Base-by-base conservation (phyloP, 2,329 filamentous ascomycete genomes). In the Nothophoma quercina region DNA sequence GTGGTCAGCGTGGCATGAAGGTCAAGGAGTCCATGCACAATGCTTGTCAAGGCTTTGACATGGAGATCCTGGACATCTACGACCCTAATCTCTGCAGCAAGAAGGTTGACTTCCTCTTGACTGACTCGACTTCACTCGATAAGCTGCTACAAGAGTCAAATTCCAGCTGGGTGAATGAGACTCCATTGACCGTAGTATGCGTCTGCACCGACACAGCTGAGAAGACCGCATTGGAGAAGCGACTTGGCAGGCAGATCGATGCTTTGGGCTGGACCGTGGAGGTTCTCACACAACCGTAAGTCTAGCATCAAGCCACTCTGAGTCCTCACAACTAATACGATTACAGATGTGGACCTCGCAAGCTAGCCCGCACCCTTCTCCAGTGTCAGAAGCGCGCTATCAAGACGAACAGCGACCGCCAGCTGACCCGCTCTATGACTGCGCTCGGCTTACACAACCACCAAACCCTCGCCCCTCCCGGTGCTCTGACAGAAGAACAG, bases 141-240 rank as follows among this genome's bases (percentile, higher is more conserved):
- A 44, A 53, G 18, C 47, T 69, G 19, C 54, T 69, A 13, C 44
- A 59, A 25, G 55, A 55, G 16, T 45, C 59, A 1, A 58, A 42
- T n/a, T 52, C 52, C 3, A 55, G 45, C 34, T 59, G 62, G 15
- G 30, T 54, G 16, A 50, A 61, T 10, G 56, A 56, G 30, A 44
- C 56, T 1, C 60, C 64, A 3, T 45, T 68, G 1, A 59, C 60
- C 7, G 64, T 70, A 12, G 55, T 71, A 10, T 71, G 68, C 23
- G 51, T 70, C 18, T 69, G 67, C 23, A 68, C 61, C 36, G 67
- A 71, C 36, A 60, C 60, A 5, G 55, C 60, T 1, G 68, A 71
- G 47, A 71, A 68, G 42, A 59, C 55, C 5, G 55, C 51, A 3
- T 50, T 67, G 9, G 67, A 69, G 32, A 51, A 49, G 35, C 55